phyloP scores from a whole-genome alignment of 208 protist species.

The Leishmania lainsoni region DNA sequence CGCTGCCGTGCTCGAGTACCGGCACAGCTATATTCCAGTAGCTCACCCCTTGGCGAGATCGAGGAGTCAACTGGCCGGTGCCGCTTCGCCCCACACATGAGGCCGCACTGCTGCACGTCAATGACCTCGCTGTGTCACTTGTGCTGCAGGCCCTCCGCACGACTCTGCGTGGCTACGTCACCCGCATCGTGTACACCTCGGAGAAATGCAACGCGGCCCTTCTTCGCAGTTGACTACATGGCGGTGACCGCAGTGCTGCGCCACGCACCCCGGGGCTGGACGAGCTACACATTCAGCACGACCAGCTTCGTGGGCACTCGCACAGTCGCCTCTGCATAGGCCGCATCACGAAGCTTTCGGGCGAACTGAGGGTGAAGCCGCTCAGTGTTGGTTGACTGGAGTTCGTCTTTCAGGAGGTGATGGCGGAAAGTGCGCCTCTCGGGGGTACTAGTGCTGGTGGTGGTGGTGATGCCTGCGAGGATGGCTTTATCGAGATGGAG shows the following conservation, averaged over 20 bases:
- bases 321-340: constrained; percentile 83
- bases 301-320: constrained; percentile 36
- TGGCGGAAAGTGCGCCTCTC: constrained; percentile 12
- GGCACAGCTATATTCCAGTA: constrained; percentile 85
- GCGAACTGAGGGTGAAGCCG: constrained; percentile 63
- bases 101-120: constrained; percentile 33
- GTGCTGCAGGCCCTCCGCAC: constrained; percentile 53
- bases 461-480: constrained; percentile 4
- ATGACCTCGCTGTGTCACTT: constrained; percentile 44
- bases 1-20: constrained; percentile 49
- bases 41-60: constrained; percentile 75
- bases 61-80: constrained; percentile 65
- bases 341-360: constrained; percentile 73
- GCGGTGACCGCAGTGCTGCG: constrained; percentile 9
- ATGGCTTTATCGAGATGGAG: constrained; percentile 40
- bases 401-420: constrained; percentile 51
- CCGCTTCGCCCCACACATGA: constrained; percentile 64
- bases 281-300: constrained; percentile 36
- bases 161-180: constrained; percentile 86
- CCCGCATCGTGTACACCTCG: constrained; percentile 30
- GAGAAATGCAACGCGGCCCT: not conserved
- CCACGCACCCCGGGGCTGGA: constrained; percentile 4
- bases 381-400: constrained; percentile 64
- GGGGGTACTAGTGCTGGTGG: not conserved
- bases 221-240: not conserved